These are phyloP conservation scores for Aspergillus sp. DNA, from an alignment of 2,329 filamentous ascomycete genomes.

Conservation along the genomic window DNA sequence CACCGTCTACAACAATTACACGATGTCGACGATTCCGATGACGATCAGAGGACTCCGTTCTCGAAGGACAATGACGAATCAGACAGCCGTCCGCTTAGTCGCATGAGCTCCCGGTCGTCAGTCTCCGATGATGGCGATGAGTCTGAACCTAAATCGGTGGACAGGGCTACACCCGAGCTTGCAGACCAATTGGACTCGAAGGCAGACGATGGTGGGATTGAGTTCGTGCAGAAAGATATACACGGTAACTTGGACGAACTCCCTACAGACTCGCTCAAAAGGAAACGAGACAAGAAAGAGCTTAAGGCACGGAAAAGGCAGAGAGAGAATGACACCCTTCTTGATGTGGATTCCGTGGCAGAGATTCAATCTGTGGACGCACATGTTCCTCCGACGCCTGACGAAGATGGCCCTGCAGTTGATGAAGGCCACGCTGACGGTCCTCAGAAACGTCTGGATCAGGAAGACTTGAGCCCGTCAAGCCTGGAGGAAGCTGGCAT, in stretches of 20 bases:
- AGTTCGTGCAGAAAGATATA: conserved; percentile 4
- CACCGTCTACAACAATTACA: conserved; percentile 72
- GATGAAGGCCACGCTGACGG: background rate
- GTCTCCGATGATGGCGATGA: conserved; percentile 49
- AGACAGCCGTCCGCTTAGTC: conserved; percentile 77
- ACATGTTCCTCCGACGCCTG: background rate
- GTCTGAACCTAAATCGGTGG: conserved; percentile 25
- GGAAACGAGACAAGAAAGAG: conserved; percentile 69
- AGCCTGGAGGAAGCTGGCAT: conserved; percentile 26
- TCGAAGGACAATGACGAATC: conserved; percentile 79
- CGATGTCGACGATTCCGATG: conserved; percentile 81
- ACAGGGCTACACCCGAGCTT: conserved; percentile 12
- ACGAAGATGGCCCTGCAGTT: background rate
- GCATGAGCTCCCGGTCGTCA: conserved; percentile 55
- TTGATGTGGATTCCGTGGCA: conserved; percentile 59
- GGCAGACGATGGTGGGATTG: conserved; percentile 12
- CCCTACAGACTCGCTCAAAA: conserved; percentile 61
- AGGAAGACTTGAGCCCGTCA: conserved; percentile 57
- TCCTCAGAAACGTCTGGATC: background rate
- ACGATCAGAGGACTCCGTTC: conserved; percentile 67
- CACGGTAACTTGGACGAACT: conserved; percentile 46
- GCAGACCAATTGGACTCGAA: conserved; percentile 5
- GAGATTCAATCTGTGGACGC: conserved; percentile 46
- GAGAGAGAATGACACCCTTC: conserved; percentile 80
- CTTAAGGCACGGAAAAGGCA: conserved; percentile 72